phyloP scores from a whole-genome alignment of 2,329 filamentous ascomycete species.

The Talaromyces atroroseus region DNA sequence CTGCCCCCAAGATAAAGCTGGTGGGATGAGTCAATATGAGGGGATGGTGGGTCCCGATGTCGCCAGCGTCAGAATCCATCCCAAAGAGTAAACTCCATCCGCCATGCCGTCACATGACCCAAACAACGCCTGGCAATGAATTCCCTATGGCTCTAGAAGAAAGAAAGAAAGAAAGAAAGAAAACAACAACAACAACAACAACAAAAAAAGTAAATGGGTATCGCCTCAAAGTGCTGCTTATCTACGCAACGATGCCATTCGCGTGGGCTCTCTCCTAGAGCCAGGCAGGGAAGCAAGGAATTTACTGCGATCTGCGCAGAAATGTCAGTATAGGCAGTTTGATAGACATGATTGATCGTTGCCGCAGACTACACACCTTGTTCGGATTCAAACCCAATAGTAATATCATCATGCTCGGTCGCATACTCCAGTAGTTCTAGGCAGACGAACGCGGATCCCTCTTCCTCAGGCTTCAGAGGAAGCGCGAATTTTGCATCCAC shows the following conservation, averaged over 20 bases:
- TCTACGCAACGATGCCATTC: slow-evolving; percentile 38
- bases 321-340: slow-evolving; percentile 7
- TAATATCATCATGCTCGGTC: slow-evolving; percentile 83
- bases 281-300: slow-evolving; percentile 36
- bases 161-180: background rate
- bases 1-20: background rate
- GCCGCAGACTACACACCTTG: slow-evolving; percentile 53
- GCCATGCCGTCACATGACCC: slow-evolving; percentile 17
- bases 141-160: background rate
- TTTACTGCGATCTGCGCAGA: slow-evolving; percentile 28
- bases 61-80: background rate
- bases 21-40: slow-evolving; percentile 1
- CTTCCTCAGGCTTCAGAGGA: slow-evolving; percentile 53
- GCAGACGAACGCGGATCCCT: slow-evolving; percentile 68
- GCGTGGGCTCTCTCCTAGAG: slow-evolving; percentile 33
- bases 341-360: too few relatives aligned
- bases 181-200: too few relatives aligned
- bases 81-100: background rate
- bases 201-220: too few relatives aligned
- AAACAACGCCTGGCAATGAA: background rate
- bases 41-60: slow-evolving; percentile 11
- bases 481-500: slow-evolving; percentile 88
- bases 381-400: slow-evolving; percentile 75
- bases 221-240: slow-evolving; percentile 15
- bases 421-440: slow-evolving; percentile 84